phyloP scores from a whole-genome alignment of 2,329 filamentous ascomycete species.

The Capronia coronata region DNA sequence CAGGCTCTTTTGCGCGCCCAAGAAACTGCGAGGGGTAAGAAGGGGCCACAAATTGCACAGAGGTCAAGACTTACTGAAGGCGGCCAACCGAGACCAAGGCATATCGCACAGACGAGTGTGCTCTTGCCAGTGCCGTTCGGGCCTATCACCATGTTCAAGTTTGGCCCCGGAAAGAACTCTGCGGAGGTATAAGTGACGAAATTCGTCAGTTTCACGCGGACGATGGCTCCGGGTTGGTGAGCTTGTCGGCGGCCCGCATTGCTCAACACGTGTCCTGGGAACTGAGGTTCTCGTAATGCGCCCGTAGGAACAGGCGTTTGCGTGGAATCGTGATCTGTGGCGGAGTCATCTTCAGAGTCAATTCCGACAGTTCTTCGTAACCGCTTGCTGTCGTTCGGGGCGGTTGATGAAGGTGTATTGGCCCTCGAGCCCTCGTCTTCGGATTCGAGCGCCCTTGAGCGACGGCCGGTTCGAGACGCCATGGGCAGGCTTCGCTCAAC shows the following conservation, averaged over 20 bases:
- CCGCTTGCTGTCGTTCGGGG: slow-evolving; percentile 27
- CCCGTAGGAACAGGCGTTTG: not conserved
- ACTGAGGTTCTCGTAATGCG: not conserved
- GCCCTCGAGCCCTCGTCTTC: slow-evolving; percentile 24
- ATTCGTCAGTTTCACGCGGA: slow-evolving; percentile 75
- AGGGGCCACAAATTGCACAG: not conserved
- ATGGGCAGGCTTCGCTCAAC: slow-evolving; percentile 5
- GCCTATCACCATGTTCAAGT: slow-evolving; percentile 96
- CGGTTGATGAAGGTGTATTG: slow-evolving; percentile 26
- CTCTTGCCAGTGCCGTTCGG: slow-evolving; percentile 99
- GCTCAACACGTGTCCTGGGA: not conserved
- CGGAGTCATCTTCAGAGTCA: slow-evolving; percentile 20
- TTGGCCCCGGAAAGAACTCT: slow-evolving; percentile 85
- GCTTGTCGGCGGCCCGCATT: not conserved
- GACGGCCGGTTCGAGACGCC: slow-evolving; percentile 17
- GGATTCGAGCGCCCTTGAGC: slow-evolving; percentile 22
- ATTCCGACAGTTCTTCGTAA: slow-evolving; percentile 13
- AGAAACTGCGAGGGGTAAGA: slow-evolving; percentile 50
- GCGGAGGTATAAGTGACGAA: slow-evolving; percentile 94
- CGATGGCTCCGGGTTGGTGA: slow-evolving; percentile 71
- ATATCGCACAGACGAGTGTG: slow-evolving; percentile 93
- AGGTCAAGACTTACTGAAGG: slow-evolving; percentile 47
- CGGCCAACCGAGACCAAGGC: slow-evolving; percentile 79
- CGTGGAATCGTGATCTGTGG: not conserved
- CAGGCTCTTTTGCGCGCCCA: slow-evolving; percentile 74